These are phyloP conservation scores for Trichaptum fuscoviolaceum DNA, from an alignment of 768 basidiomycete species.

Conservation along the genomic window DNA sequence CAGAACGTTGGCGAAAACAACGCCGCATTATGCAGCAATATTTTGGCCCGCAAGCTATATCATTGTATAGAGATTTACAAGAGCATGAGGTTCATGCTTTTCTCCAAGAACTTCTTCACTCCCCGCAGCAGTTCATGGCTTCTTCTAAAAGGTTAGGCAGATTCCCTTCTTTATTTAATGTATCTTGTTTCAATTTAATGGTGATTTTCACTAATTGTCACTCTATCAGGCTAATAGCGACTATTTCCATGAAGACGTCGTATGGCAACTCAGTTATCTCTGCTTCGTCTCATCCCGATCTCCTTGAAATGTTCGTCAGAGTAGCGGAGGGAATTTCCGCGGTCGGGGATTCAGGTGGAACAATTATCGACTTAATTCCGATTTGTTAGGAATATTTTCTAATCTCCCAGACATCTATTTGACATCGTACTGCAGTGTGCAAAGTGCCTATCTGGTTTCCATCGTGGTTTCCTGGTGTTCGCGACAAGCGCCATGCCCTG, in stretches of 20 bases:
- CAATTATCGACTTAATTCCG: neutral
- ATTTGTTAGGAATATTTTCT: neutral
- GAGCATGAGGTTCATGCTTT: conserved; percentile 52
- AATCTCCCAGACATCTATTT: neutral
- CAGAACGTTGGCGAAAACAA: conserved; percentile 57
- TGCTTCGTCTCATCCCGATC: neutral
- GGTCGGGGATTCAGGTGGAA: neutral
- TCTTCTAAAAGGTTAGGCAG: conserved; percentile 21
- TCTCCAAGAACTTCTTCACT: conserved; percentile 47
- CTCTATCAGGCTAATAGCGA: conserved; percentile 39
- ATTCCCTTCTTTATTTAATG: conserved; percentile 14
- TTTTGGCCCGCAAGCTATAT: conserved; percentile 47
- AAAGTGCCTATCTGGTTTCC: neutral
- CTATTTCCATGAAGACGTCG: conserved; percentile 30
- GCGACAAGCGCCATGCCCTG: neutral
- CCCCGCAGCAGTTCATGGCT: conserved; percentile 14
- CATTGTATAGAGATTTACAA: conserved; percentile 53
- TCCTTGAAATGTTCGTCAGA: neutral
- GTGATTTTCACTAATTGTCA: conserved; percentile 30
- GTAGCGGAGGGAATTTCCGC: neutral
- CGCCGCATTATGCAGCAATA: conserved; percentile 64
- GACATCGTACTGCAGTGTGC: neutral
- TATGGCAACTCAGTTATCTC: conserved; percentile 21
- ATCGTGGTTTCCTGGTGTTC: neutral
- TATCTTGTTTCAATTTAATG: conserved; percentile 17